phyloP scores from a whole-genome alignment of 169 alveolate species.

The Babesia bovis region DNA sequence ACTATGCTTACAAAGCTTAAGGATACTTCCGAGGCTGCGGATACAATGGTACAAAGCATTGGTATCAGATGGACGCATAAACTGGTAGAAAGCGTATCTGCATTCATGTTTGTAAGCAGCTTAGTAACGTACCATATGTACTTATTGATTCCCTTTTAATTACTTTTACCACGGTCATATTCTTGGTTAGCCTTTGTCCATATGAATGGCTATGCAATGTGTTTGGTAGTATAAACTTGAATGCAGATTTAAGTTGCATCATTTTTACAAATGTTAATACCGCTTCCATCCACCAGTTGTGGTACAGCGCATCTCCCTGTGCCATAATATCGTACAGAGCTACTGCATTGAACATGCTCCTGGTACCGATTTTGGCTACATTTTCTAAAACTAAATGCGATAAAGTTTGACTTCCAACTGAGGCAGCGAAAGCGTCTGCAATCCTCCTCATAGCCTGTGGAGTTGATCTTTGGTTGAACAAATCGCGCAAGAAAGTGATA shows the following conservation, averaged over 20 bases:
- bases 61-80: conserved; percentile 17
- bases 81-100: conserved; percentile 16
- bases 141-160: background rate
- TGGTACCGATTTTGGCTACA: conserved; percentile 20
- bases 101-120: background rate
- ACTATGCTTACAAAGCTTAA: background rate
- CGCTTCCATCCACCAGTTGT: conserved; percentile 22
- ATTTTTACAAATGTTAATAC: conserved; percentile 8
- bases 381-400: conserved; percentile 17
- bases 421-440: conserved; percentile 9
- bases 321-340: conserved; percentile 22
- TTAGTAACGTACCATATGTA: background rate
- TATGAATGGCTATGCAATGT: conserved; percentile 5
- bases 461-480: conserved; percentile 22
- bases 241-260: conserved; percentile 39
- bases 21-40: background rate
- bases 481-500: conserved; percentile 13
- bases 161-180: background rate
- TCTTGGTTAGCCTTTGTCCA: conserved; percentile 14
- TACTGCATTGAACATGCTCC: conserved; percentile 11
- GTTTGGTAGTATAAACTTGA: conserved; percentile 24
- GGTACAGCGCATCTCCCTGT: conserved; percentile 26
- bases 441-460: conserved; percentile 28
- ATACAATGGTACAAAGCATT: background rate
- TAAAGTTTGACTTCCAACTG: conserved; percentile 13